Evolutionary conservation across 305 asterid species (phyloP).

Genomic region (Fraxinus angustifolia): DNA sequence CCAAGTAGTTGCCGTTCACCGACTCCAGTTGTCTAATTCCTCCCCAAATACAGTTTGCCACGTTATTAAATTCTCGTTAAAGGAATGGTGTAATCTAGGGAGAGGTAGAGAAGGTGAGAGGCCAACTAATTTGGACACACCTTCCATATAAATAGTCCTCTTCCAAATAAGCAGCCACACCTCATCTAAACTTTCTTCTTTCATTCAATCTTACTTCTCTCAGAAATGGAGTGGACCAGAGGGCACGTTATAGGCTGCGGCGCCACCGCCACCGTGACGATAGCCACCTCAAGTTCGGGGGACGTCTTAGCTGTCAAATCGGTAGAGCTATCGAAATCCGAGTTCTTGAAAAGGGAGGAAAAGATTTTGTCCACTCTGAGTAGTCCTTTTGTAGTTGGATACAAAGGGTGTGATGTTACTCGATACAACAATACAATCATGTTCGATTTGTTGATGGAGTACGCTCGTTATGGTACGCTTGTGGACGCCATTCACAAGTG

Average conservation of each 20-base stretch:
- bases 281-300: constrained; percentile 38
- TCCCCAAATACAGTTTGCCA: constrained; percentile 37
- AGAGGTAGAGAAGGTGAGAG: background rate
- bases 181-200: constrained; percentile 20
- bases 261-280: constrained; percentile 56
- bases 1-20: constrained; percentile 33
- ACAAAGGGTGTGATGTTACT: constrained; percentile 54
- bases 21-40: constrained; percentile 16
- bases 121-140: constrained; percentile 27
- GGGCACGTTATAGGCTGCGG: constrained; percentile 68
- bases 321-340: constrained; percentile 36
- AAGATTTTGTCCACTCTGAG: constrained; percentile 42
- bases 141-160: constrained; percentile 3
- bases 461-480: constrained; percentile 47
- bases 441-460: constrained; percentile 61
- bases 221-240: constrained; percentile 63
- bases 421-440: constrained; percentile 31
- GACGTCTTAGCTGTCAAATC: constrained; percentile 61
- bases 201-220: background rate
- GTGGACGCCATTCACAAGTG: constrained; percentile 27
- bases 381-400: constrained; percentile 39
- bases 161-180: constrained; percentile 25
- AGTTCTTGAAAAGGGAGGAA: constrained; percentile 44
- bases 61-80: constrained; percentile 47
- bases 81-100: constrained; percentile 40